phyloP scores from a whole-genome alignment of 139 green algal genomes.

The Pedinophyceae sp. region DNA sequence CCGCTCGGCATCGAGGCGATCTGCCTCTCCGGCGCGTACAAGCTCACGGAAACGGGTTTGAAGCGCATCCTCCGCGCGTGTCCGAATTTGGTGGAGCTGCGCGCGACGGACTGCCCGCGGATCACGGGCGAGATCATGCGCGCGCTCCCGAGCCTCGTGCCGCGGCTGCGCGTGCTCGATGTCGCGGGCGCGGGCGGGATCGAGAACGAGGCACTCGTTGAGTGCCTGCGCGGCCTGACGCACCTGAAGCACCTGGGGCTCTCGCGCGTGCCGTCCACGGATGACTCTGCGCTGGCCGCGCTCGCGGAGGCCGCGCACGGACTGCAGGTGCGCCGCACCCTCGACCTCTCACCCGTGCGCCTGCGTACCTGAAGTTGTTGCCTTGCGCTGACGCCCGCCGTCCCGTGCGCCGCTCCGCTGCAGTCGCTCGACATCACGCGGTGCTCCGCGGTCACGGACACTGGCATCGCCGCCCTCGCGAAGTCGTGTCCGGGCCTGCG shows the following conservation, averaged over 20 bases:
- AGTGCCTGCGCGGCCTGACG: neutral
- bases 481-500: slow-evolving; percentile 10
- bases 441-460: no score
- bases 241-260: slow-evolving; percentile 1
- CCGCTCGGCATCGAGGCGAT: slow-evolving; percentile 27
- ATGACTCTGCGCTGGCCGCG: slow-evolving; percentile 18
- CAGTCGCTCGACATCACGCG: no score
- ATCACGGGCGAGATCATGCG: slow-evolving; percentile 17
- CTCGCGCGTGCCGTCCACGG: slow-evolving; percentile 18
- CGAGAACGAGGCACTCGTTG: no score
- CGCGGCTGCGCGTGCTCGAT: slow-evolving; percentile 16
- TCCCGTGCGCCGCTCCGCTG: no score
- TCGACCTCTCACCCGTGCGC: no score
- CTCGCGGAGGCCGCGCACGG: slow-evolving; percentile 15
- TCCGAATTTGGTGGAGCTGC: slow-evolving; percentile 12
- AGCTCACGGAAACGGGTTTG: slow-evolving; percentile 28
- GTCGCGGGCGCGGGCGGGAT: slow-evolving; percentile 9
- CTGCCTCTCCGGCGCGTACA: slow-evolving; percentile 38
- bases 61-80: slow-evolving; percentile 13
- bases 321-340: slow-evolving; percentile 21
- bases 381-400: no score
- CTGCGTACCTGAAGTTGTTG: no score
- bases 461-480: slow-evolving; percentile 16
- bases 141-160: slow-evolving; percentile 20
- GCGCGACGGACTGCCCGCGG: slow-evolving; percentile 19